Base-by-base conservation (phyloP, 2,329 filamentous ascomycete genomes). In the Neocatenulostroma microsporum region DNA sequence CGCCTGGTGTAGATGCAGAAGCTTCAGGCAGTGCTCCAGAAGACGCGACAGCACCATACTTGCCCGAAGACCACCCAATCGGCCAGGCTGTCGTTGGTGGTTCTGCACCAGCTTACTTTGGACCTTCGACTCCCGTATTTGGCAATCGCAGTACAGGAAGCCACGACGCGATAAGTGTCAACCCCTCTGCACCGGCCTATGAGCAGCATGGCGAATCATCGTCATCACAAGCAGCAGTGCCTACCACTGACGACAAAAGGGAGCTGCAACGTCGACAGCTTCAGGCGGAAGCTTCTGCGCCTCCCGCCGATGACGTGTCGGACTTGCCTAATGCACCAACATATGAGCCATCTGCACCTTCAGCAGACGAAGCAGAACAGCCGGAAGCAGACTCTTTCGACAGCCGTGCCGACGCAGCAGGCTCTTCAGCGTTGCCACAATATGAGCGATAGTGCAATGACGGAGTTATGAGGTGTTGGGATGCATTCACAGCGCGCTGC, bases 241-340 rank as follows among this genome's bases (percentile, higher is more conserved):
- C 30, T 21, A 7, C 7, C 11, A 10, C 17, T 13, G 84, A 91
- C 37, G 88, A 93, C 58, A 91, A 93, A 57, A 78, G 80, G 49
- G 85, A 93, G 55, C 64, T 86, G 5, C 82, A 88, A 34, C 53
- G 63, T 12, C 56, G 58, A 7, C 53, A 61, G 31, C 46, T 69
- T 4, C 52, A 64, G 44, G 47, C 60, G 42, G 61, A 64, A 29
- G 53, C 56, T 7, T 69, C 65, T 25, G 63, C 62, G 3, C 66
- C 67, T 2, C 54, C 55, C 3, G 13, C 25, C 3, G 13, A 5
- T 20, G 30, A 35, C n/a, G 36, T 19, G 29, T 7, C 5, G 21
- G 20, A 17, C 34, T 37, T 25, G 38, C 36, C 25, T 6, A n/a
- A n/a, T 8, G 24, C 26, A 7, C 29, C 25, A 11, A 17, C 23